phyloP scores from a whole-genome alignment of 2,329 filamentous ascomycete genomes.

The Sarocladium strictum region DNA sequence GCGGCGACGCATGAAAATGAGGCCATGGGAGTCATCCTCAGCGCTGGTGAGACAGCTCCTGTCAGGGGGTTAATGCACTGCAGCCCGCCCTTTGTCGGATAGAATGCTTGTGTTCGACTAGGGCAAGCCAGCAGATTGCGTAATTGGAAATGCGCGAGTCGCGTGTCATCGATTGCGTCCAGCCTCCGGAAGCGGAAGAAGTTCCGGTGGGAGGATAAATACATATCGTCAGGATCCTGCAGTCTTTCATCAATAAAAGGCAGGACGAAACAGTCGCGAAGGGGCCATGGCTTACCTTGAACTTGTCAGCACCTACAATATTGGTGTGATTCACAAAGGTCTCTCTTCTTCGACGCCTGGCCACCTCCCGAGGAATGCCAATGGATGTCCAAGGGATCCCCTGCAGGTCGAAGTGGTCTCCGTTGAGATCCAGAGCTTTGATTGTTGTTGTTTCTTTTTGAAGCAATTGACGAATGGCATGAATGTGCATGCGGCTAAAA shows the following conservation, averaged over 20 bases:
- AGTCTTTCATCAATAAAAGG: too few relatives aligned
- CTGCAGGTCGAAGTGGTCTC: slow-evolving; percentile 52
- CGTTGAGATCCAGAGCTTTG: slow-evolving; percentile 42
- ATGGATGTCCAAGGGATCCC: slow-evolving; percentile 52
- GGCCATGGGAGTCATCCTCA: neutral
- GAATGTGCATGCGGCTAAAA: neutral
- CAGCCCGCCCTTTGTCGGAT: slow-evolving; percentile 39
- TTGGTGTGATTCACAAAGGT: slow-evolving; percentile 57
- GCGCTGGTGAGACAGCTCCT: neutral
- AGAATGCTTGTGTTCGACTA: slow-evolving; percentile 50
- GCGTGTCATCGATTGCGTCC: slow-evolving; percentile 46
- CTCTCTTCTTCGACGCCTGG: slow-evolving; percentile 38
- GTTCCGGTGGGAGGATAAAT: slow-evolving; percentile 34
- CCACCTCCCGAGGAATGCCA: slow-evolving; percentile 42
- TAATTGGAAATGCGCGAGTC: slow-evolving; percentile 60
- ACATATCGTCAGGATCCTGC: slow-evolving; percentile 9
- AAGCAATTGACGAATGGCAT: neutral
- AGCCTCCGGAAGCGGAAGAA: slow-evolving; percentile 56
- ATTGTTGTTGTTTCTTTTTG: slow-evolving; percentile 15
- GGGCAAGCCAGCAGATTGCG: slow-evolving; percentile 55
- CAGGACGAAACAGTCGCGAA: too few relatives aligned
- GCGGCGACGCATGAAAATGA: slow-evolving; percentile 46
- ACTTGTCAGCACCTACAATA: slow-evolving; percentile 35
- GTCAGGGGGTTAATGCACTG: neutral
- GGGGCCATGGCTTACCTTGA: slow-evolving; percentile 5